phyloP scores from a whole-genome alignment of 805 yeast species.

The Zygoascus bituminiphila region DNA sequence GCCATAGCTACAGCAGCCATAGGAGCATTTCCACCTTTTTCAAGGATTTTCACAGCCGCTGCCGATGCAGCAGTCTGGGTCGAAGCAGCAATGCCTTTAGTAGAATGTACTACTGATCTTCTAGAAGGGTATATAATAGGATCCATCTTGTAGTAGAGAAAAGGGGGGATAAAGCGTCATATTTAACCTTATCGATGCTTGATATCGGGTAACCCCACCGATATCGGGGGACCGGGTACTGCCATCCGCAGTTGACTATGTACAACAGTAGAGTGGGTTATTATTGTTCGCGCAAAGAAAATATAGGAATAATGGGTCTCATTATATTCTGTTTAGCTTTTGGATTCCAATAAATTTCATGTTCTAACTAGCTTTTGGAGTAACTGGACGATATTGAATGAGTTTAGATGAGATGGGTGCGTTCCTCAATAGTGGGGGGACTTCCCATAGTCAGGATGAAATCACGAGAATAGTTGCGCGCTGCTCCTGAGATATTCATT shows the following conservation, averaged over 20 bases:
- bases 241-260: background rate
- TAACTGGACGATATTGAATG: too few relatives aligned
- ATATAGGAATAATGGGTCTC: too few relatives aligned
- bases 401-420: too few relatives aligned
- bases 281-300: too few relatives aligned
- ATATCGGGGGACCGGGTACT: background rate
- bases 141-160: background rate
- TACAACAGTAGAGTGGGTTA: too few relatives aligned
- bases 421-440: too few relatives aligned
- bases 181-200: background rate
- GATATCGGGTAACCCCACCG: background rate
- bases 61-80: constrained; percentile 72
- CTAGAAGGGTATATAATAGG: constrained; percentile 36
- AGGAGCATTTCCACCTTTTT: constrained; percentile 58
- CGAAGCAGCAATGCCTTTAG: constrained; percentile 65
- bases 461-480: too few relatives aligned
- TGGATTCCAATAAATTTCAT: too few relatives aligned
- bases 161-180: background rate
- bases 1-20: constrained; percentile 38
- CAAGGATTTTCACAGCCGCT: constrained; percentile 59
- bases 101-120: constrained; percentile 66
- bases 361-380: too few relatives aligned
- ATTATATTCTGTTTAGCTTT: too few relatives aligned
- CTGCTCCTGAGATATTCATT: too few relatives aligned
- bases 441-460: too few relatives aligned